Conservation (phyloP, 345 rosid genomes). For the Eutrema japonicum region DNA sequence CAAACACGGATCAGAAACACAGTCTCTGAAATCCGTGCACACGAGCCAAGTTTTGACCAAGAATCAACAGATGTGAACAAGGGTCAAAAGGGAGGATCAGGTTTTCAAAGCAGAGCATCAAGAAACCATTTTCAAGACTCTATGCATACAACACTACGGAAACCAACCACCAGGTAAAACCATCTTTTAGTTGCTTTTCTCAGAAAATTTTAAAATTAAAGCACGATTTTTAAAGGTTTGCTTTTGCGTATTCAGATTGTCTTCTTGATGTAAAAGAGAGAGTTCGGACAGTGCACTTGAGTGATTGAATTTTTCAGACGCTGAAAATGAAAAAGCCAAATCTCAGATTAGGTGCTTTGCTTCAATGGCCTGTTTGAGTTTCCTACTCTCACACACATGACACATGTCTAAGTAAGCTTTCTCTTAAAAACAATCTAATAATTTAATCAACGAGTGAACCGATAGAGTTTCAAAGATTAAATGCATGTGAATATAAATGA, state of each 20-base stretch:
- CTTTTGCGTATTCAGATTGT: conserved; percentile 36
- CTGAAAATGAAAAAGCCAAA: conserved; percentile 20
- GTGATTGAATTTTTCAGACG: conserved; percentile 24
- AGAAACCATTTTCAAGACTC: conserved; percentile 45
- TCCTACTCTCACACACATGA: conserved; percentile 27
- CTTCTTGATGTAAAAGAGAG: conserved; percentile 28
- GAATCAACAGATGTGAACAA: conserved; percentile 45
- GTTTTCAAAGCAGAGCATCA: conserved; percentile 45
- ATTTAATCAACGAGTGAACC: conserved; percentile 32
- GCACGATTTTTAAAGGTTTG: background rate
- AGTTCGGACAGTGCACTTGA: conserved; percentile 9
- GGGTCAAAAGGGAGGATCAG: conserved; percentile 44
- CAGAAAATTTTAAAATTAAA: background rate
- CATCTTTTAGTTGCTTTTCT: conserved; percentile 7
- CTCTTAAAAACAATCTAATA: conserved; percentile 15
- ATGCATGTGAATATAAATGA: conserved; percentile 37
- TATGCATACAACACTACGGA: conserved; percentile 33
- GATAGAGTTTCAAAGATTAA: conserved; percentile 21
- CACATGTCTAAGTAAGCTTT: conserved; percentile 28
- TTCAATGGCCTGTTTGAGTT: conserved; percentile 24
- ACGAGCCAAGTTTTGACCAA: conserved; percentile 39
- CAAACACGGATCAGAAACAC: conserved; percentile 34
- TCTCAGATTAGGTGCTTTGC: conserved; percentile 28
- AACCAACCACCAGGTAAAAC: conserved; percentile 43
- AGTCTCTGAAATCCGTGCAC: conserved; percentile 35